Evolutionary conservation across 2,329 filamentous ascomycete genomes (phyloP).

Genomic region (Cladosporium sp.): DNA sequence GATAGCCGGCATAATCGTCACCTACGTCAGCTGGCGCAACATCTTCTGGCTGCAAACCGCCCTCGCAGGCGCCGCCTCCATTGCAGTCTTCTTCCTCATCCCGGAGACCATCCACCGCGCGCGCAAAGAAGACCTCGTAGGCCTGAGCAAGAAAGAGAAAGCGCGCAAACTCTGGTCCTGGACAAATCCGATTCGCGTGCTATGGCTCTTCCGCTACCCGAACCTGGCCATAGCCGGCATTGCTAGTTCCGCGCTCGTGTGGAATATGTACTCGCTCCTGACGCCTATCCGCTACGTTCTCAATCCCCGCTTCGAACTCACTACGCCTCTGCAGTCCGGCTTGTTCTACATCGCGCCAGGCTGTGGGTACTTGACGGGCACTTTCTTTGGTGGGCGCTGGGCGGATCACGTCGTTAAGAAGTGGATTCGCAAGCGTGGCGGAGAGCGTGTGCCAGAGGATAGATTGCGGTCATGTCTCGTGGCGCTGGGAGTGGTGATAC

Average conservation of each 20-base stretch:
- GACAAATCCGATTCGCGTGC: slow-evolving; percentile 62
- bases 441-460: slow-evolving; percentile 63
- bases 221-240: slow-evolving; percentile 62
- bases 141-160: slow-evolving; percentile 48
- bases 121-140: slow-evolving; percentile 58
- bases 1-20: slow-evolving; percentile 72
- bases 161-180: slow-evolving; percentile 55
- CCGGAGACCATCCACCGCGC: slow-evolving; percentile 69
- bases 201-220: slow-evolving; percentile 62
- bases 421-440: slow-evolving; percentile 57
- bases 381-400: slow-evolving; percentile 67
- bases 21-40: slow-evolving; percentile 65
- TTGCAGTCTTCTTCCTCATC: slow-evolving; percentile 62
- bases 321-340: slow-evolving; percentile 61
- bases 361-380: slow-evolving; percentile 64
- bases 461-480: slow-evolving; percentile 57
- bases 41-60: slow-evolving; percentile 76
- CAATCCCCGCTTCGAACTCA: slow-evolving; percentile 68
- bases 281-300: slow-evolving; percentile 66
- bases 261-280: slow-evolving; percentile 70
- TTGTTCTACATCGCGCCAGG: slow-evolving; percentile 74
- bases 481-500: slow-evolving; percentile 56
- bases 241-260: slow-evolving; percentile 61
- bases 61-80: slow-evolving; percentile 56
- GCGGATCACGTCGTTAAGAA: slow-evolving; percentile 63